phyloP scores from a whole-genome alignment of 2,329 filamentous ascomycete species.

The Pseudogymnoascus verrucosus region DNA sequence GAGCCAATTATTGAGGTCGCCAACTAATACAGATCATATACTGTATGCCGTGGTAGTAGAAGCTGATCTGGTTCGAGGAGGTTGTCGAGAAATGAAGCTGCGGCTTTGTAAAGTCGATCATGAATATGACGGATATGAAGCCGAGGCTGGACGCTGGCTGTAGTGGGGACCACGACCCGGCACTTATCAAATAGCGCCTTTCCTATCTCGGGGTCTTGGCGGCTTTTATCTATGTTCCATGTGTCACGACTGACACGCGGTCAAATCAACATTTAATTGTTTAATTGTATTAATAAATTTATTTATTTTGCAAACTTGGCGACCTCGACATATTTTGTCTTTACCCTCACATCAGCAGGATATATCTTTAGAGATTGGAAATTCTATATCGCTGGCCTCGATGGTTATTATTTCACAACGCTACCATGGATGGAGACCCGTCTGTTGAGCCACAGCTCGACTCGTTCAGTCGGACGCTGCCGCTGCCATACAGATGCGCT shows the following conservation, averaged over 20 bases:
- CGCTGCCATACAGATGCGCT: constrained; percentile 82
- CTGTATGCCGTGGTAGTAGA: background rate
- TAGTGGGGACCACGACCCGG: background rate
- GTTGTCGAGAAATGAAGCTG: background rate
- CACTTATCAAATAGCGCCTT: background rate
- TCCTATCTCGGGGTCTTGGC: background rate
- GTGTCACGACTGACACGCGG: constrained; percentile 3
- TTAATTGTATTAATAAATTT: background rate
- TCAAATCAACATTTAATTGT: background rate
- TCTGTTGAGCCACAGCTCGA: constrained; percentile 66
- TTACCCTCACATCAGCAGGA: background rate
- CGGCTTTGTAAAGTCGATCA: background rate
- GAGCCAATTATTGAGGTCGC: background rate
- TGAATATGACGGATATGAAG: background rate
- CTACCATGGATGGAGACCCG: constrained; percentile 63
- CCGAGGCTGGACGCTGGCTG: constrained; percentile 3
- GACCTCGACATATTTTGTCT: background rate
- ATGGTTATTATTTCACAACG: constrained; percentile 7
- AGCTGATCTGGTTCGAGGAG: background rate
- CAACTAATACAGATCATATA: background rate
- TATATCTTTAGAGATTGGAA: background rate
- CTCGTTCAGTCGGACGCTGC: constrained; percentile 77
- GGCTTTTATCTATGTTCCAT: constrained; percentile 3
- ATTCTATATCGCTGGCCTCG: background rate
- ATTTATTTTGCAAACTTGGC: background rate